These are phyloP conservation scores for Sphagnum fallax DNA, from an alignment of 228 moss, liverwort and hornwort species.

Conservation along the genomic window DNA sequence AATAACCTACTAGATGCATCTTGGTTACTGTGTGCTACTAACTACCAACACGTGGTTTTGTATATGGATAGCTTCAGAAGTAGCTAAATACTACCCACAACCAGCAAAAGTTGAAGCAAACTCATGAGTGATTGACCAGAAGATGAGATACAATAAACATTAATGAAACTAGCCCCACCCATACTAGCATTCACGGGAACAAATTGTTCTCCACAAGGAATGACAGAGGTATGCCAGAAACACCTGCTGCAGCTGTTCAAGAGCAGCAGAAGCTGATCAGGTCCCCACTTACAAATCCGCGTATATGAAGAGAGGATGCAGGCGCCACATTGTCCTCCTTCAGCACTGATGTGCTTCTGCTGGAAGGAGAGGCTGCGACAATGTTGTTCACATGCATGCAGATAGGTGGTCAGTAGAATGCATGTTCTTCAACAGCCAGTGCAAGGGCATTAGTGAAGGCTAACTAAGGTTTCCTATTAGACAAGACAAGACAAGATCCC, in stretches of 20 bases:
- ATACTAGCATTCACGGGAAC: constrained; percentile 30
- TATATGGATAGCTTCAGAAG: background rate
- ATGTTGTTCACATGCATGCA: constrained; percentile 99
- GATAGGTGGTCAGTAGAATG: constrained; percentile 91
- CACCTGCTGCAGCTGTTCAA: constrained; percentile 99
- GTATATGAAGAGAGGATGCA: constrained; percentile 66
- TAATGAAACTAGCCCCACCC: constrained; percentile 30
- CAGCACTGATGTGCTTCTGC: constrained; percentile 78
- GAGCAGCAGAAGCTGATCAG: constrained; percentile 93
- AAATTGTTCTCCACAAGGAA: constrained; percentile 57
- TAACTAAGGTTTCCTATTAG: background rate
- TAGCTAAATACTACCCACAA: background rate
- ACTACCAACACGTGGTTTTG: too few relatives aligned
- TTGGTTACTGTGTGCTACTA: background rate
- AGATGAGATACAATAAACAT: constrained; percentile 10
- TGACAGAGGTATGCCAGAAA: constrained; percentile 82
- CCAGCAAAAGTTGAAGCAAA: background rate
- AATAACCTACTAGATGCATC: background rate
- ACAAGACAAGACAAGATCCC: background rate
- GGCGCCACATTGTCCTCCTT: constrained; percentile 61
- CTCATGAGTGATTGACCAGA: background rate
- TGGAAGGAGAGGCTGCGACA: constrained; percentile 99
- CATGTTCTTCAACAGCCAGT: constrained; percentile 27
- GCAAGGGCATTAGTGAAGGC: constrained; percentile 21
- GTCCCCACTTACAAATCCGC: constrained; percentile 99